Evolutionary conservation across 2,329 filamentous ascomycete genomes (phyloP), one percentile per base, ranked within the genome.

Genomic region (Aureobasidium sp.): DNA sequence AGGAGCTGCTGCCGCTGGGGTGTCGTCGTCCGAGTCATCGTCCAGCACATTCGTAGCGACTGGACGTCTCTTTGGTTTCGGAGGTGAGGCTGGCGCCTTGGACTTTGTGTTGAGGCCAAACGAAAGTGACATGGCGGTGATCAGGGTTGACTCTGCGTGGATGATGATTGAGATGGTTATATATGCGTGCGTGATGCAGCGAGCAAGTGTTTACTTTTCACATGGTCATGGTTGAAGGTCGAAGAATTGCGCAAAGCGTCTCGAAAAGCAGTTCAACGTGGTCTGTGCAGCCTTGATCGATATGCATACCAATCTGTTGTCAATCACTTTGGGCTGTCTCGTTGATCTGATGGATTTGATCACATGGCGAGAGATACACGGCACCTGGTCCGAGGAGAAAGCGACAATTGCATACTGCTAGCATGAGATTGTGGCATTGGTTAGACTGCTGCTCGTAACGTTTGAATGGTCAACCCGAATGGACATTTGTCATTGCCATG

Each of bases 21-120:
- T 82, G 64, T 81, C 81, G 65, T 81, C 82, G 16, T 74, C 75
- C 64, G 83, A 83, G 66, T 89, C 85, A 64, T 84, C 78, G 1
- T 81, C 85, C 16, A 57, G 50, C 27, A 42, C 52, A 15, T 62
- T 13, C 66, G 32, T 70, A 62, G 29, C 67, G 67, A 29, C 64
- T n/a, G 69, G 21, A 63, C 66, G 27, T 68, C 69, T 72, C 68
- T 30, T 69, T 61, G 63, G 62, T 49, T 65, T 65, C 27, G 62
- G 59, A 21, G 67, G 67, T 50, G 63, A 63, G 10, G 68, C 57
- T 7, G 55, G 61, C 16, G 59, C 65, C 44, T 69, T 67, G 47
- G 69, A 67, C 61, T 73, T 73, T 32, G 72, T 62, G 61, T 73
- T 74, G 55, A 74, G 65, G 36, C 71, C 72, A 62, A 72, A 72